These are phyloP conservation scores for Debaryomyces tyrocola DNA, from an alignment of 805 yeast genomes.

Conservation along the genomic window DNA sequence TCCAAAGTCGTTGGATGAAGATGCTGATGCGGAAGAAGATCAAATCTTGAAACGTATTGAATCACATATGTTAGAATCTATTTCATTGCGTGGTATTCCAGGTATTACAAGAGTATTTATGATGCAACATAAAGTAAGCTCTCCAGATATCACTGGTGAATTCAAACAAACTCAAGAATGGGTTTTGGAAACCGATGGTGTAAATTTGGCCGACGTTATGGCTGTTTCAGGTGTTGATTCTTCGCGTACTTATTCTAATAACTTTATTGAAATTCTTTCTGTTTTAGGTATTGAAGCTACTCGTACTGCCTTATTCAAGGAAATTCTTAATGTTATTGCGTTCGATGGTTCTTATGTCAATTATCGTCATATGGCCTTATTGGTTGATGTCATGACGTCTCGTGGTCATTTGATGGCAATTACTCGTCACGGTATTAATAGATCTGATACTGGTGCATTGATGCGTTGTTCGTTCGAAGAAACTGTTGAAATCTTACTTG, in stretches of 20 bases:
- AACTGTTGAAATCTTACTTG: conserved; percentile 94
- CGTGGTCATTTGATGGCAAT: conserved; percentile 98
- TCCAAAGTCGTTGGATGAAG: conserved; percentile 90
- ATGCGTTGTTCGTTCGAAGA: conserved; percentile 99
- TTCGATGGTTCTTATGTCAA: conserved; percentile 99
- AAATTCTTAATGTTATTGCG: conserved; percentile 95
- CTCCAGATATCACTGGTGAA: conserved; percentile 81
- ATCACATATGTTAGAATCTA: conserved; percentile 92
- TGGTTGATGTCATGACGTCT: conserved; percentile 98
- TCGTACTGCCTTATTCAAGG: conserved; percentile 88
- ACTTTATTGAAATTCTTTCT: conserved; percentile 91
- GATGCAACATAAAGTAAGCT: conserved; percentile 78
- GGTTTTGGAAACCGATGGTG: conserved; percentile 99
- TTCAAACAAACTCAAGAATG: conserved; percentile 89
- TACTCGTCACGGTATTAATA: conserved; percentile 98
- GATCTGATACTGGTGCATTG: conserved; percentile 97
- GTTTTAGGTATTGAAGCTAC: conserved; percentile 99
- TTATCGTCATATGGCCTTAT: conserved; percentile 95
- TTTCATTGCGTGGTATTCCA: conserved; percentile 92
- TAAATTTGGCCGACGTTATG: conserved; percentile 92
- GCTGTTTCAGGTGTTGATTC: conserved; percentile 94
- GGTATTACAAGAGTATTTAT: conserved; percentile 88
- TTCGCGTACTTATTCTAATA: conserved; percentile 87
- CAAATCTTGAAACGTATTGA: conserved; percentile 93
- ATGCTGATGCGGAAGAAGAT: conserved; percentile 94